Conservation (phyloP, 371 early-diverging fungal species). For the Batkoa obscura region DNA sequence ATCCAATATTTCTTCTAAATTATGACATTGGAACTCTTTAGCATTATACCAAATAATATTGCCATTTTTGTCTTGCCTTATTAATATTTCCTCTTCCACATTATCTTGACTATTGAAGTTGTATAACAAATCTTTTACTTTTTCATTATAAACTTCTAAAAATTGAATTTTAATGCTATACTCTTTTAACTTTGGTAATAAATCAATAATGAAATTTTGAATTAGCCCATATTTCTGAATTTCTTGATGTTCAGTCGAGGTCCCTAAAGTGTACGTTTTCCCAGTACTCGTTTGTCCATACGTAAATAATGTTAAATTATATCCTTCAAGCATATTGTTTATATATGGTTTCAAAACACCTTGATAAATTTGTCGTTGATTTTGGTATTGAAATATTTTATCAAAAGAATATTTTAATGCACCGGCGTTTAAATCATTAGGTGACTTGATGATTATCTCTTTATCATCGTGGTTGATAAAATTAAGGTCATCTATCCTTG, state of each 20-base stretch:
- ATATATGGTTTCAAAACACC: not conserved
- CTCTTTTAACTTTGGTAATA: conserved; percentile 5
- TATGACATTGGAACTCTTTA: conserved; percentile 50
- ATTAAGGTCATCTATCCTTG: too few relatives aligned
- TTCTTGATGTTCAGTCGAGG: conserved; percentile 15
- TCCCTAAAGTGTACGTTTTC: conserved; percentile 98
- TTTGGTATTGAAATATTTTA: too few relatives aligned
- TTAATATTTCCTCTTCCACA: conserved; percentile 10
- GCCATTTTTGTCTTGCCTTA: conserved; percentile 77
- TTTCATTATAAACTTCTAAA: conserved; percentile 97
- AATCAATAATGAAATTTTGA: not conserved
- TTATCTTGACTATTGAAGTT: not conserved
- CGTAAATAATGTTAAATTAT: not conserved
- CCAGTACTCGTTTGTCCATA: conserved; percentile 74
- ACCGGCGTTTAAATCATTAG: too few relatives aligned
- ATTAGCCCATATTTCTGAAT: too few relatives aligned
- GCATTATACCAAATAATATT: conserved; percentile 79
- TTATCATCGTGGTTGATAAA: too few relatives aligned
- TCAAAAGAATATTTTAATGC: too few relatives aligned
- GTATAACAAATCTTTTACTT: conserved; percentile 60
- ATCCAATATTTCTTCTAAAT: conserved; percentile 40
- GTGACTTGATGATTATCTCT: too few relatives aligned
- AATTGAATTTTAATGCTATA: conserved; percentile 23
- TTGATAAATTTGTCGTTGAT: too few relatives aligned
- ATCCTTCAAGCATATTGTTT: not conserved